Conservation (phyloP, 371 early-diverging fungal genomes). For the Capniomyces stellatus region DNA sequence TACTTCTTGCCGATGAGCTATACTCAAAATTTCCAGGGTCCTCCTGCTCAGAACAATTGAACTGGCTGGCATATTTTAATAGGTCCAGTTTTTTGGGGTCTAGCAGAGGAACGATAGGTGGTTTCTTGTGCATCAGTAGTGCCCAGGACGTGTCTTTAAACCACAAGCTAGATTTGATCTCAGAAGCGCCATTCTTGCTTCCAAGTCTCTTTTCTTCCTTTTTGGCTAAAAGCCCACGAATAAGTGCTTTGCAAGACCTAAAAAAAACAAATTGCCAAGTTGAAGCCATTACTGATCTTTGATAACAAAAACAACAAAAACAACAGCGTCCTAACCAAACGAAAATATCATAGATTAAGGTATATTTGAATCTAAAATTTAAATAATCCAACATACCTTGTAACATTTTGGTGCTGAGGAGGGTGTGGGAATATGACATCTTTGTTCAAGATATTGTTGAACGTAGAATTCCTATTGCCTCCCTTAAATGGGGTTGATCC, state of each 20-base stretch:
- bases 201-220: conserved; percentile 76
- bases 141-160: conserved; percentile 91
- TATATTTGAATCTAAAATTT: too few relatives aligned
- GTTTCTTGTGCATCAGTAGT: conserved; percentile 56
- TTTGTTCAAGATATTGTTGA: conserved; percentile 56
- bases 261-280: too few relatives aligned
- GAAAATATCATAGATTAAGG: too few relatives aligned
- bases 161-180: conserved; percentile 82
- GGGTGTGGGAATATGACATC: conserved; percentile 55
- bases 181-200: conserved; percentile 74
- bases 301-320: too few relatives aligned
- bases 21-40: neutral
- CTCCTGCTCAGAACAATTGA: neutral
- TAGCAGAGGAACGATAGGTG: conserved; percentile 77
- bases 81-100: conserved; percentile 27
- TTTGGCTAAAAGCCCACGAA: conserved; percentile 69
- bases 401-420: conserved; percentile 30
- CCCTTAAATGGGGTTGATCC: conserved; percentile 93
- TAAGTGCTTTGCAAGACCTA: conserved; percentile 41
- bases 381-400: too few relatives aligned
- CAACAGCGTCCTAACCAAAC: too few relatives aligned
- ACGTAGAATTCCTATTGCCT: conserved; percentile 60
- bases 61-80: conserved; percentile 15
- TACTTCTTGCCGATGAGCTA: neutral
- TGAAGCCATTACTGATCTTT: too few relatives aligned